A percentile compares a stretch with the other conserved stretches of the same genome.
phyloP scores from a whole-genome alignment of 768 basidiomycete species.

The Tephrocybe sp. region DNA sequence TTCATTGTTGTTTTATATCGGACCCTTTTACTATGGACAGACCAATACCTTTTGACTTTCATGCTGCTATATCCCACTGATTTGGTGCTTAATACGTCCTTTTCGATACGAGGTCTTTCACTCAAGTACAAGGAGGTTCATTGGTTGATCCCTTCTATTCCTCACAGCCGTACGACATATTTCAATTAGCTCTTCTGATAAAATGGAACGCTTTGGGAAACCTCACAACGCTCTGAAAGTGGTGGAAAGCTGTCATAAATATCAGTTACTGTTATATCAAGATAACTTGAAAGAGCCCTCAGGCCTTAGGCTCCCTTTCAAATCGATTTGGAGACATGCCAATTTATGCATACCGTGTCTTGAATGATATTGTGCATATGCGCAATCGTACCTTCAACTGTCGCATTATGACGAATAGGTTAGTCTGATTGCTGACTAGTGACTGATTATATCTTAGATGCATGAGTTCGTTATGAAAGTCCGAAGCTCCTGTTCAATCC shows the following conservation, averaged over 20 bases:
- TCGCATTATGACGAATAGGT: not conserved
- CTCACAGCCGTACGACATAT: conserved; percentile 1
- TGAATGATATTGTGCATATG: not conserved
- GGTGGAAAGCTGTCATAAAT: too few species aligned
- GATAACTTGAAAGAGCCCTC: too few species aligned
- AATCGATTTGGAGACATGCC: too few species aligned
- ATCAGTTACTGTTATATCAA: too few species aligned
- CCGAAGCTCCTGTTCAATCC: not conserved
- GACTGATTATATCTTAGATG: not conserved
- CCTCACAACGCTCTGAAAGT: not conserved
- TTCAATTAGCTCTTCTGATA: conserved; percentile 3
- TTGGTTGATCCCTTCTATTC: conserved; percentile 16
- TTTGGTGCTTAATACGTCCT: conserved; percentile 42
- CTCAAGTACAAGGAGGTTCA: conserved; percentile 29
- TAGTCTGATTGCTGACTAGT: too few species aligned
- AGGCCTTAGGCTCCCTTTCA: too few species aligned
- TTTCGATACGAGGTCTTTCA: conserved; percentile 32
- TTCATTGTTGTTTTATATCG: conserved; percentile 15
- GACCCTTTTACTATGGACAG: conserved; percentile 27
- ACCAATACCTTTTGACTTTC: conserved; percentile 35
- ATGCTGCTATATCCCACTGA: conserved; percentile 33
- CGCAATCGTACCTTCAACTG: not conserved
- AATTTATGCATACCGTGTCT: too few species aligned
- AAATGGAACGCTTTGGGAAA: conserved; percentile 22
- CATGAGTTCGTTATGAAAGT: too few species aligned